Conservation (phyloP, 108 stramenopile species). For the Mediolabrus comicus region DNA sequence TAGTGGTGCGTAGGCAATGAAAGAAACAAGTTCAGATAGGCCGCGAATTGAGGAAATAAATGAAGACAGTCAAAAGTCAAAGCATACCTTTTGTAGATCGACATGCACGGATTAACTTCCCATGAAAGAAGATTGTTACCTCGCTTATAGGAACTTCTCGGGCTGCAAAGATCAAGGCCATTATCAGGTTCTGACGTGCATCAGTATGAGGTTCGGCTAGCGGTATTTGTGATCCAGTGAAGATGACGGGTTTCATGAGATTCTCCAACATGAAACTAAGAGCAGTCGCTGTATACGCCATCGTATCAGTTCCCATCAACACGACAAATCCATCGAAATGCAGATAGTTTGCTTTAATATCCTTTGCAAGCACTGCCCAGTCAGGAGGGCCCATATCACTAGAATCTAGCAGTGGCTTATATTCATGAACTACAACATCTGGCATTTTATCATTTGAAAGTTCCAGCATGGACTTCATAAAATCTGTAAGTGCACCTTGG, state of each 20-base stretch:
- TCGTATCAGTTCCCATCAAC: slow-evolving; percentile 96
- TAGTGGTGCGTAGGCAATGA: no score
- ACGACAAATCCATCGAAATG: slow-evolving; percentile 97
- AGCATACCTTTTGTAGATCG: neutral
- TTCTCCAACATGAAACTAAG: slow-evolving; percentile 97
- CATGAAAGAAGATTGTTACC: slow-evolving; percentile 94
- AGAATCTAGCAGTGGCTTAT: slow-evolving; percentile 78
- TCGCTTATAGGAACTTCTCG: slow-evolving; percentile 75
- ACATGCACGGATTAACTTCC: slow-evolving; percentile 68
- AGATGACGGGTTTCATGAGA: slow-evolving; percentile 94
- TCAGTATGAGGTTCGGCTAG: slow-evolving; percentile 92
- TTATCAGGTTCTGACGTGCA: slow-evolving; percentile 94
- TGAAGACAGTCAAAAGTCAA: no score
- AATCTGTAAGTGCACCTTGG: slow-evolving; percentile 73
- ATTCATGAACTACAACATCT: slow-evolving; percentile 71
- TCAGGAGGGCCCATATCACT: slow-evolving; percentile 90
- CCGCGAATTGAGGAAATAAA: no score
- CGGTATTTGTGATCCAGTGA: slow-evolving; percentile 93
- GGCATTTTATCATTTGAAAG: slow-evolving; percentile 77
- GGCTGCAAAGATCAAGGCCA: slow-evolving; percentile 92
- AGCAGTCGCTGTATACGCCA: slow-evolving; percentile 95
- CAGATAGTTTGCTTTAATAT: slow-evolving; percentile 68
- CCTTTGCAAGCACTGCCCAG: slow-evolving; percentile 76
- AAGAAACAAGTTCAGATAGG: no score
- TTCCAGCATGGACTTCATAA: slow-evolving; percentile 76